Base-by-base conservation (phyloP, 1,284 basidiomycete species). In the Cystobasidium pallidum region DNA sequence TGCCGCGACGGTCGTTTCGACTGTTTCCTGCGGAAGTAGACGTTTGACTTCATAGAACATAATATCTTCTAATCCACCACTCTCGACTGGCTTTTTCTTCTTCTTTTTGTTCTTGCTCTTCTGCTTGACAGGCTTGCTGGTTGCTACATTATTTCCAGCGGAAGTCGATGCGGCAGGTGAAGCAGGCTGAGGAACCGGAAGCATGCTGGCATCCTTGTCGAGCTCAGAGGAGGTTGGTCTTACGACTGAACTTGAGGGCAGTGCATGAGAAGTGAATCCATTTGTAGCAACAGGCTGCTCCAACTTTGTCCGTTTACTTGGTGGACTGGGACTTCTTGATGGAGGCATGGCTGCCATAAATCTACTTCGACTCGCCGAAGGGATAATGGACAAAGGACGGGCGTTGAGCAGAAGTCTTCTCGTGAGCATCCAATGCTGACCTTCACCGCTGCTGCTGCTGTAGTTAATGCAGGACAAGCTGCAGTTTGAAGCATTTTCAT, bases 31-130 rank as follows among this genome's bases (percentile, higher is more conserved):
- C 0, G 91, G 91, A 1, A 95, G 83, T 6, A 92, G 82, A 8
- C 84, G 84, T 36, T 85, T 80, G 28, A 92, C 85, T 75, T 95
- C 91, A 58, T 84, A 85, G 80, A 85, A 88, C 41, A 91, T 82
- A 1, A 93, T 89, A 78, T 94, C 91, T 54, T 89, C 90, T 1
- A 85, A 74, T 1, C 77, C 77, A 32, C 78, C 78, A 15, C 75
- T 75, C 47, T 76, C 77, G 7, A 72, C 73, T 13, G 75, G 55
- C 68, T 78, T 78, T 41, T 55, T 65, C 66, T 76, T 75, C 63
- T 34, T 47, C 36, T 24, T 57, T 39, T 32, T 68, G 2, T 26
- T 19, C 30, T 65, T 65, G 32, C 51, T 45, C 47, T 49, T 24
- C 57, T 54, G 58, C 47, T 70, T 54, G 11, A 45, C 51, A 30